Base-by-base conservation (phyloP, 257 asterid genomes). In the Primulina eburnea region DNA sequence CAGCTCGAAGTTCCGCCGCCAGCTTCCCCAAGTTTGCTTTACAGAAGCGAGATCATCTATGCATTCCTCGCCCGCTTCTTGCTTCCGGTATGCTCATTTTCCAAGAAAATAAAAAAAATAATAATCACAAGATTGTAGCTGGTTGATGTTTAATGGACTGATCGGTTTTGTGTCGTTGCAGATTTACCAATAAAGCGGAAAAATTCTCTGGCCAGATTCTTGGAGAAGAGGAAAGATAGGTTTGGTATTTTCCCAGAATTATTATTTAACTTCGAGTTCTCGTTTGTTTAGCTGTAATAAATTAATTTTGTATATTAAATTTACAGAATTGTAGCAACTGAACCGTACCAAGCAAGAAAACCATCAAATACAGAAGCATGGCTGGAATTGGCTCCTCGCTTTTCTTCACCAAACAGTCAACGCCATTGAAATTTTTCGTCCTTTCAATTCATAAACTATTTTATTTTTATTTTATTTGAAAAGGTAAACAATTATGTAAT, bases 141-240 rank as follows among this genome's bases (percentile, higher is more conserved):
- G 50, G 50, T 40, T 40, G 50, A 38, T 37, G 10, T 38, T 9
- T 38, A 4, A 5, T 43, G 12, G 55, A 43, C n/a, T 14, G 18
- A 43, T 43, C n/a, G 14, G n/a, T 12, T 14, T 43, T 43, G n/a
- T 14, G 18, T 14, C 2, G 55, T 43, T 43, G 55, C n/a, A 43
- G 95, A 83, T 78, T 79, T 88, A 62, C 92, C 96, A 3, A 84
- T 88, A 55, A 88, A 88, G 0, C 79, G 96, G 75, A 83, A 86
- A 57, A 81, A 75, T 56, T 89, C 96, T 4, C 73, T 89, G 6
- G 79, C 88, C 50, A 76, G 93, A 35, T 89, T 89, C 73, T 62
- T 83, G 68, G 93, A 83, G 81, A 89, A 86, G 82, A 78, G 96
- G 75, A 81, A 82, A 60, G 92, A 88, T 61, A 78, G 85, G 86